phyloP scores from a whole-genome alignment of 1,284 basidiomycete genomes.

The Ustilago curta region DNA sequence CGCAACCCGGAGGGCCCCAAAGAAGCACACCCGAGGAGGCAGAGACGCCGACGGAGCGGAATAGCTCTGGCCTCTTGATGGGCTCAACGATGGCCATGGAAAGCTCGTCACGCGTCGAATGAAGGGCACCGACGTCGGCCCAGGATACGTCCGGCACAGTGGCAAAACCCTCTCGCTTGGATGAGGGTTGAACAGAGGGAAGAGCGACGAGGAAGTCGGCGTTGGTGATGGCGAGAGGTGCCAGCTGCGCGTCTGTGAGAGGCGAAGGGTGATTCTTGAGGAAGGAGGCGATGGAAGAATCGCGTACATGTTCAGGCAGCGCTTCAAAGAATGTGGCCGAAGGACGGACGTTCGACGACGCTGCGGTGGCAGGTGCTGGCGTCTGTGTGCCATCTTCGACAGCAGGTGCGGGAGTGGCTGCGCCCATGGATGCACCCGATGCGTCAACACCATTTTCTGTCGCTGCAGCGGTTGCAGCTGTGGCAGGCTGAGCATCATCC shows the following conservation, averaged over 20 bases:
- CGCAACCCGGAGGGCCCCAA: conserved; percentile 99
- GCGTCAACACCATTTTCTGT: conserved; percentile 12
- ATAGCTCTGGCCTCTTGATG: conserved; percentile 88
- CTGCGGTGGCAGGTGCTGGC: conserved; percentile 4
- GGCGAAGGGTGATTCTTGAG: conserved; percentile 85
- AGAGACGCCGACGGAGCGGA: conserved; percentile 85
- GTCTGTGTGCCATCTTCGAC: conserved; percentile 22
- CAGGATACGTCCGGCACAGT: conserved; percentile 96
- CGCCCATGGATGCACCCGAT: conserved; percentile 13
- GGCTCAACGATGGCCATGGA: conserved; percentile 98
- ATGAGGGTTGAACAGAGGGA: conserved; percentile 89
- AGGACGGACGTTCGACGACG: conserved; percentile 36
- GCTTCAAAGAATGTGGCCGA: conserved; percentile 57
- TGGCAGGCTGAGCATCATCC: neutral
- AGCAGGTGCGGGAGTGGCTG: conserved; percentile 13
- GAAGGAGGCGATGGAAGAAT: conserved; percentile 86
- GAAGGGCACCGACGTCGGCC: conserved; percentile 93
- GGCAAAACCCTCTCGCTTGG: conserved; percentile 96
- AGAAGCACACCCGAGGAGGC: conserved; percentile 81
- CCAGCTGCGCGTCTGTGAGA: conserved; percentile 81
- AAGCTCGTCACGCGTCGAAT: conserved; percentile 86
- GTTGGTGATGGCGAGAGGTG: conserved; percentile 81
- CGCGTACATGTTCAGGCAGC: conserved; percentile 70
- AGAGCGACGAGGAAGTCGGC: conserved; percentile 79
- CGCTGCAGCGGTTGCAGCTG: conserved; percentile 9